phyloP scores from a whole-genome alignment of 2,329 filamentous ascomycete species.

The Conoideocrella luteorostrata region DNA sequence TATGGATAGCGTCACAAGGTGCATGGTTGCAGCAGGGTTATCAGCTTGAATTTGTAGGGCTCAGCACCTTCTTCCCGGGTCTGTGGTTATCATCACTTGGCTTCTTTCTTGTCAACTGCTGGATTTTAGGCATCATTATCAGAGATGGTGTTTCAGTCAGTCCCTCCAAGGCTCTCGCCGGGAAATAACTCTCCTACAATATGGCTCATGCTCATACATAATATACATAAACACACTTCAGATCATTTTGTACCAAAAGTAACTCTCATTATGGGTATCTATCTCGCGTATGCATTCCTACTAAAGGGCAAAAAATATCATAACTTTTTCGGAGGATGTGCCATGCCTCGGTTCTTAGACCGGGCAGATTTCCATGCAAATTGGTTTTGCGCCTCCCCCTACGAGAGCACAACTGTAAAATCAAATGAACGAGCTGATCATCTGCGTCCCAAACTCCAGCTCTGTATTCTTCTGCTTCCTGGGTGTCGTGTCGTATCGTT shows the following conservation, averaged over 20 bases:
- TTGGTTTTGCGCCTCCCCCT: not conserved
- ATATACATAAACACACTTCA: conserved; percentile 7
- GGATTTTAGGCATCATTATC: conserved; percentile 78
- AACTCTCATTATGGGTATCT: conserved; percentile 15
- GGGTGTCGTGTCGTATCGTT: no score
- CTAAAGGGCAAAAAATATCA: conserved; percentile 1
- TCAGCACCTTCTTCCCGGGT: conserved; percentile 78
- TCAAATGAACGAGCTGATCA: no score
- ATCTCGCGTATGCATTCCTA: conserved; percentile 9
- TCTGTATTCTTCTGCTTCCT: no score
- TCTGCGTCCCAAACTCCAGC: no score
- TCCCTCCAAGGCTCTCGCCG: conserved; percentile 15
- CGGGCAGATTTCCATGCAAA: conserved; percentile 3
- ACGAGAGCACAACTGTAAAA: no score
- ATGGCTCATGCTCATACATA: no score
- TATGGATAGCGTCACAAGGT: conserved; percentile 74
- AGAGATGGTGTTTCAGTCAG: conserved; percentile 43
- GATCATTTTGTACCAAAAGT: not conserved
- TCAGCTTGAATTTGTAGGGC: conserved; percentile 70
- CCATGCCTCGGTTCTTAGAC: not conserved
- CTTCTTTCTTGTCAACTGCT: conserved; percentile 83
- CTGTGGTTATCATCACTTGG: conserved; percentile 67
- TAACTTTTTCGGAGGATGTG: not conserved
- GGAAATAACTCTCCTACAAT: no score
- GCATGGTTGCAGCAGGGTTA: conserved; percentile 72